Conservation (phyloP, 2,329 filamentous ascomycete genomes). For the Alternaria gansuensis region DNA sequence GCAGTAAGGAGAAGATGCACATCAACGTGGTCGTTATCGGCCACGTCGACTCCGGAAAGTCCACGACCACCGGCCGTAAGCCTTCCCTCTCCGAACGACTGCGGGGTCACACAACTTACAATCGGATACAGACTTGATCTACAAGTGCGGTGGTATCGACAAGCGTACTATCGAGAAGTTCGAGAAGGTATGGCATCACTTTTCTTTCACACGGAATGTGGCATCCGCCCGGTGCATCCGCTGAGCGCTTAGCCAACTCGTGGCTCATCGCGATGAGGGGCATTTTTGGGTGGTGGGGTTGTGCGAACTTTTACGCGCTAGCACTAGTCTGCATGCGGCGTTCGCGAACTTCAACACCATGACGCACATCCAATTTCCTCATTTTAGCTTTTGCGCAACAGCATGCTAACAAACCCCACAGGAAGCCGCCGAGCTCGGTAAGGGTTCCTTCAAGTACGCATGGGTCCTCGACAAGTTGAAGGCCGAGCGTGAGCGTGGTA, state of each 20-base stretch:
- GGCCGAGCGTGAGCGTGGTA: constrained; percentile 99
- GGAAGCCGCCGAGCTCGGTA: constrained; percentile 99
- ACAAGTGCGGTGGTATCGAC: constrained; percentile 99
- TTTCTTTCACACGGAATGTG: constrained; percentile 26
- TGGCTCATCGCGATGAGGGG: constrained; percentile 50
- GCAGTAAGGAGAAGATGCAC: constrained; percentile 94
- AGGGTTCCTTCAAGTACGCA: constrained; percentile 99
- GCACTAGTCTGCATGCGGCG: constrained; percentile 44
- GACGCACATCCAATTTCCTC: constrained; percentile 38
- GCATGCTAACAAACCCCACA: constrained; percentile 58
- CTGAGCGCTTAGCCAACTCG: constrained; percentile 41
- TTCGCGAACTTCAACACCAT: constrained; percentile 47
- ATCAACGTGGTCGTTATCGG: constrained; percentile 97
- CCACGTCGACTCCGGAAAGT: constrained; percentile 99
- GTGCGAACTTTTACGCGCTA: constrained; percentile 51
- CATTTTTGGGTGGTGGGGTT: constrained; percentile 53
- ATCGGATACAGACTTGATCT: constrained; percentile 85
- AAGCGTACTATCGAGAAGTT: constrained; percentile 99
- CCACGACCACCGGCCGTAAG: constrained; percentile 88
- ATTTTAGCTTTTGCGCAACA: background rate
- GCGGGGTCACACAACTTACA: constrained; percentile 44
- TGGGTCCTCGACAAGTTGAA: constrained; percentile 99
- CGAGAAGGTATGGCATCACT: constrained; percentile 83
- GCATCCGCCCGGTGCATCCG: constrained; percentile 30
- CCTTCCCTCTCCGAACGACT: constrained; percentile 42